phyloP scores from a whole-genome alignment of 108 stramenopile genomes.

The Cylindrotheca closterium region DNA sequence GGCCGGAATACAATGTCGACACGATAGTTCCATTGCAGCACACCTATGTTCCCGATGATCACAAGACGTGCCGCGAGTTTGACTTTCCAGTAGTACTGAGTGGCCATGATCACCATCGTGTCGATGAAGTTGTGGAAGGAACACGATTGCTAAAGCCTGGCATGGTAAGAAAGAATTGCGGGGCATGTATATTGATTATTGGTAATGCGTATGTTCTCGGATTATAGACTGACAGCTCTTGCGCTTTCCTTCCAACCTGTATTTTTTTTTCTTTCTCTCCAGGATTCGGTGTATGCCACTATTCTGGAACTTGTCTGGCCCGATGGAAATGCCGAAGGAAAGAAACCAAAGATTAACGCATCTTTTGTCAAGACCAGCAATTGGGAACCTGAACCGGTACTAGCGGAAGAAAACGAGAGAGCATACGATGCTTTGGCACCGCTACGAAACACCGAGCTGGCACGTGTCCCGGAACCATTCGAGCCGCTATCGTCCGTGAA shows the following conservation, averaged over 20 bases:
- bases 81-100: constrained; percentile 51
- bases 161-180: too few species aligned
- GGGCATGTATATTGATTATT: too few species aligned
- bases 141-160: constrained; percentile 52
- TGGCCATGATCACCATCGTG: constrained; percentile 55
- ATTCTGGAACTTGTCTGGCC: constrained; percentile 45
- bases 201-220: too few species aligned
- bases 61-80: constrained; percentile 42
- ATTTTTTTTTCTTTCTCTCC: too few species aligned
- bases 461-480: constrained; percentile 34
- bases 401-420: constrained; percentile 23
- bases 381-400: constrained; percentile 33
- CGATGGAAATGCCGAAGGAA: not conserved
- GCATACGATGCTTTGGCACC: constrained; percentile 50
- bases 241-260: too few species aligned
- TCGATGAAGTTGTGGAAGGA: constrained; percentile 48
- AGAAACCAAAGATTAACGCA: constrained; percentile 23
- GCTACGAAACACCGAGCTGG: constrained; percentile 44
- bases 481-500: constrained; percentile 36
- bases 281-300: constrained; percentile 42
- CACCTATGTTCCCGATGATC: constrained; percentile 47
- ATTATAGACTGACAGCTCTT: too few species aligned
- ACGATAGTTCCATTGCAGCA: constrained; percentile 50
- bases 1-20: constrained; percentile 30
- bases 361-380: constrained; percentile 32